Base-by-base conservation (phyloP, 2,329 filamentous ascomycete species). In the Diplodia corticola region DNA sequence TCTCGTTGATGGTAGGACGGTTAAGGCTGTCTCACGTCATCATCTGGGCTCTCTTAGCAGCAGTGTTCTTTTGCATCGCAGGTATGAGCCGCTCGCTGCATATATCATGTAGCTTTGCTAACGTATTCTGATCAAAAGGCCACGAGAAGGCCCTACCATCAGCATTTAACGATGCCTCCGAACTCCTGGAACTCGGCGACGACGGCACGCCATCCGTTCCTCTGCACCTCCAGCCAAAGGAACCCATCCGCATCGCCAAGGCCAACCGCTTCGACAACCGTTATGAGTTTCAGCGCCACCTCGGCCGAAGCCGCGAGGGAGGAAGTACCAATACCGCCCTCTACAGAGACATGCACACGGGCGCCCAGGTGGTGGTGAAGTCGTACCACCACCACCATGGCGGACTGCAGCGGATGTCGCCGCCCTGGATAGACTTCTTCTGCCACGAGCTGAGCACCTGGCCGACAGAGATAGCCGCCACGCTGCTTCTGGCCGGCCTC, bases 391-490 rank as follows among this genome's bases (percentile, higher is more conserved):
- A 22, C n/a, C 15, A 7, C 59, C 46, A 24, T 33, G 9, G 30
- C 9, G 30, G 12, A 1, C n/a, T n/a, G n/a, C 30, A 33, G 30
- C 30, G 6, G 6, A 63, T 63, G 59, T 6, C 28, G 5, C 6
- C 30, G 10, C 7, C 59, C 2, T 63, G 48, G 44, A 4, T 7
- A 5, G n/a, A 17, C 12, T 22, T 50, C 46, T 63, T 63, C 48
- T 35, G 24, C 59, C 17, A 51, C 44, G 13, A 63, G 20, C 26
- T 51, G 12, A 33, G 6, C 9, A 68, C 24, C 61, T 74, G 73
- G 73, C 73, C 73, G 0, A 71, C 72, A 2, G 73, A 75, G 50
- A 74, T 75, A 28, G 72, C 72, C 4, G 73, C 71, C 10, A 70
- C 70, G n/a, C 35, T 72, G 6, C 61, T 60, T 3, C 71, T 74